Base-by-base conservation (phyloP, 176 grass and related monocot genomes). In the Rhynchospora pubera region DNA sequence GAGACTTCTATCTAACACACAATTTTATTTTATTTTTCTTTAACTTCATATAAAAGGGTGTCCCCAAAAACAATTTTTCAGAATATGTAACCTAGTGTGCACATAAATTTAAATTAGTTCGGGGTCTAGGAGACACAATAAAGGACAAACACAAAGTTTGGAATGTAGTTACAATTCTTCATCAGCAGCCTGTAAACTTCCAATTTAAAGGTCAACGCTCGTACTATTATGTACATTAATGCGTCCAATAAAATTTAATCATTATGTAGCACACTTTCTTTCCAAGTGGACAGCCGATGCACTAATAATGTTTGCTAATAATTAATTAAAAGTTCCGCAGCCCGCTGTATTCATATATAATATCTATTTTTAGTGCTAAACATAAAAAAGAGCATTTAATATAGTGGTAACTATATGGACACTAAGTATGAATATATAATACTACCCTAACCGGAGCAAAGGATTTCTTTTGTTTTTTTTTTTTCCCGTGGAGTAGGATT, bases 201-300 rank as follows among this genome's bases (percentile, higher is more conserved):
- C 46, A 75, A 52, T 75, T 52, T 75, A 75, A 26, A 75, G 47
- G 71, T 75, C 71, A 75, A 75, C 71, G 51, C 71, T 53, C 11
- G 12, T 21, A 26, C 21, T 75, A 10, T 28, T 75, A 52, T 53
- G 28, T 52, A 52, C 32, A 1, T 34, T 34, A 52, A 75, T 75
- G 11, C 46, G 19, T 75, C 47, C 47, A 19, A 75, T 32, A 13
- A 9, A 53, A 69, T 53, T 76, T 53, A 73, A 73, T 73, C n/a
- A 73, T 51, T 73, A 50, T 73, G n/a, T 51, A 50, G 21, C 45
- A 26, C 19, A 21, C 11, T 50, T 13, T 19, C 5, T 72, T 72
- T 48, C 43, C 69, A 73, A 51, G 69, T 50, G 9, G 45, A 53
- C 24, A 75, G 22, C 23, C 48, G 5, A 28, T 76, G 71, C 71